Percentiles rank a stretch among this genome's conserved stretches.
Evolutionary conservation across 1,139 yeast species (phyloP).

Genomic region (Candida labiduridarum): DNA sequence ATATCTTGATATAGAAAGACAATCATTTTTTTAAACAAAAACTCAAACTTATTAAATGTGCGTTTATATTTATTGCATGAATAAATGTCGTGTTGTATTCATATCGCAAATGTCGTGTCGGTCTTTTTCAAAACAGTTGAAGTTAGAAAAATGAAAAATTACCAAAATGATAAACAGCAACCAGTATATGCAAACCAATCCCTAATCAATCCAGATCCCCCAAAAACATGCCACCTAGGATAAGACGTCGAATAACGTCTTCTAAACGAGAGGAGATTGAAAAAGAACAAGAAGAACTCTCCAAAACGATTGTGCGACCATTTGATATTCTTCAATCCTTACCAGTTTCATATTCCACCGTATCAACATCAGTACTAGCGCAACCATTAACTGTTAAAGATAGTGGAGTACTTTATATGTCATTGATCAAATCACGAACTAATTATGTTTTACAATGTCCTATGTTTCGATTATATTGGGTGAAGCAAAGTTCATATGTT

Average conservation of each 20-base stretch:
- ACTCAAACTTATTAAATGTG: too few relatives aligned
- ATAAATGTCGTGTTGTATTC: neutral
- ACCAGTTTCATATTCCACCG: conserved; percentile 65
- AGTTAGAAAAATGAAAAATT: neutral
- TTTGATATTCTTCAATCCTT: conserved; percentile 67
- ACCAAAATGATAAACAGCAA: neutral
- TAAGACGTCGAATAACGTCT: conserved; percentile 49
- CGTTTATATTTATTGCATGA: too few relatives aligned
- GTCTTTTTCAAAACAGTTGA: neutral
- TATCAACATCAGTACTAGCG: conserved; percentile 51
- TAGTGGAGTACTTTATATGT: conserved; percentile 68
- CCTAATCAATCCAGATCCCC: neutral
- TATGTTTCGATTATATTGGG: conserved; percentile 82
- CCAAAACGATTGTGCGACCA: conserved; percentile 55
- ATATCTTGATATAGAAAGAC: conserved; percentile 1
- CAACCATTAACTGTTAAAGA: conserved; percentile 74
- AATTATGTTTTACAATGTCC: conserved; percentile 70
- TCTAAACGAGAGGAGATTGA: conserved; percentile 53
- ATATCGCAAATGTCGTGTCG: neutral
- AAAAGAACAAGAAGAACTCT: conserved; percentile 45
- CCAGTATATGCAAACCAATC: neutral
- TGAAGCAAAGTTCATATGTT: conserved; percentile 56
- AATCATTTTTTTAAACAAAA: neutral
- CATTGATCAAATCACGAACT: conserved; percentile 73
- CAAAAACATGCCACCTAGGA: conserved; percentile 48